phyloP scores from a whole-genome alignment of 805 yeast genomes.

The Sugiyamaella americana region DNA sequence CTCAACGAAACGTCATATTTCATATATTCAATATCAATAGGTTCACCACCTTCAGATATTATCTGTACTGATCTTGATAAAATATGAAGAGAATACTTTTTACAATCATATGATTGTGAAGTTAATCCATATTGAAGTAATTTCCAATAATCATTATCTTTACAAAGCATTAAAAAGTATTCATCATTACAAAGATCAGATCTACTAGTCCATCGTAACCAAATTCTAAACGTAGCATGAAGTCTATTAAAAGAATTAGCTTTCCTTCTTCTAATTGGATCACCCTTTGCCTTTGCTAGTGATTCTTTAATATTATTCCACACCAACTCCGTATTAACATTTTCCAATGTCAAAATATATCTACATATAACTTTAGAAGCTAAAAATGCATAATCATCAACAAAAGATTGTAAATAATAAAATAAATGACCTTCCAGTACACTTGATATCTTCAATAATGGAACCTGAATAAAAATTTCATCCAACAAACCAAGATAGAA shows the following conservation, averaged over 20 bases:
- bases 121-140: constrained; percentile 51
- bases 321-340: neutral
- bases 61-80: constrained; percentile 54
- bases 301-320: neutral
- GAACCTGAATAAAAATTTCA: neutral
- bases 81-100: constrained; percentile 63
- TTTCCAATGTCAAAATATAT: neutral
- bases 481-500: neutral
- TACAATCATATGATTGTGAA: constrained; percentile 54
- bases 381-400: neutral
- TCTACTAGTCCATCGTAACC: constrained; percentile 19
- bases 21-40: constrained; percentile 37
- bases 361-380: neutral
- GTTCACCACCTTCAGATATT: constrained; percentile 1
- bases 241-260: neutral
- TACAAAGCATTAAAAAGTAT: constrained; percentile 13
- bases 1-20: constrained; percentile 37
- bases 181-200: neutral
- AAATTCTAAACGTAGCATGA: constrained; percentile 1
- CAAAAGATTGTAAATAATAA: neutral
- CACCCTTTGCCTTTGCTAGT: neutral
- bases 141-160: constrained; percentile 44
- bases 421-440: neutral
- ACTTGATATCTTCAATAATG: neutral
- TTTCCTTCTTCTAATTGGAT: neutral